Evolutionary conservation across 1,139 yeast species (phyloP).

Genomic region (Debaryomyces singareniensis): DNA sequence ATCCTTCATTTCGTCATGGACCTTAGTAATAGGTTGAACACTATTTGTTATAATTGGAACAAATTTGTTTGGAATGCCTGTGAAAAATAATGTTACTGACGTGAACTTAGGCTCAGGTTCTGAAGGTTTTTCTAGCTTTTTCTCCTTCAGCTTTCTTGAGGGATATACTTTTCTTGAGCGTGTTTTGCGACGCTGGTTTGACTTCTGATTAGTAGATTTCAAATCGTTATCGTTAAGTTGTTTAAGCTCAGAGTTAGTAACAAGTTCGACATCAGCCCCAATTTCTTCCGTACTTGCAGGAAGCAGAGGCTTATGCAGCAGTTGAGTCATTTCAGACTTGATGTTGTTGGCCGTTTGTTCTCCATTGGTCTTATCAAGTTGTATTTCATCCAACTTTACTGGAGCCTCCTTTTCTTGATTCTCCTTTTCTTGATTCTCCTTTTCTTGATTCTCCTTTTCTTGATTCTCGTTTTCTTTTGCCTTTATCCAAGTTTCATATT

Average conservation of each 20-base stretch:
- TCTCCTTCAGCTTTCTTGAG: constrained; percentile 18
- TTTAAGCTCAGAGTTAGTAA: constrained; percentile 5
- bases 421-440: constrained; percentile 8
- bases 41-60: constrained; percentile 68
- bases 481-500: constrained; percentile 20
- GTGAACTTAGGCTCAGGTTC: constrained; percentile 46
- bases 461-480: constrained; percentile 21
- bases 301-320: too few species aligned
- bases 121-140: constrained; percentile 19
- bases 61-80: constrained; percentile 58
- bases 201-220: constrained; percentile 13
- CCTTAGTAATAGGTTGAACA: constrained; percentile 51
- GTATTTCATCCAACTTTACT: constrained; percentile 5
- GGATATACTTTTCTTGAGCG: constrained; percentile 15
- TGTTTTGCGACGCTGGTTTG: constrained; percentile 15
- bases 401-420: not conserved
- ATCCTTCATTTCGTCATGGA: constrained; percentile 54
- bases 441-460: constrained; percentile 10
- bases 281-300: not conserved
- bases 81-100: constrained; percentile 58
- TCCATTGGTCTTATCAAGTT: constrained; percentile 8
- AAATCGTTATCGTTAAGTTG: constrained; percentile 5
- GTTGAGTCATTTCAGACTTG: not conserved
- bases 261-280: constrained; percentile 9
- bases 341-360: constrained; percentile 9